Evolutionary conservation across 257 asterid genomes (phyloP).

Genomic region (Linderniella brevidens): DNA sequence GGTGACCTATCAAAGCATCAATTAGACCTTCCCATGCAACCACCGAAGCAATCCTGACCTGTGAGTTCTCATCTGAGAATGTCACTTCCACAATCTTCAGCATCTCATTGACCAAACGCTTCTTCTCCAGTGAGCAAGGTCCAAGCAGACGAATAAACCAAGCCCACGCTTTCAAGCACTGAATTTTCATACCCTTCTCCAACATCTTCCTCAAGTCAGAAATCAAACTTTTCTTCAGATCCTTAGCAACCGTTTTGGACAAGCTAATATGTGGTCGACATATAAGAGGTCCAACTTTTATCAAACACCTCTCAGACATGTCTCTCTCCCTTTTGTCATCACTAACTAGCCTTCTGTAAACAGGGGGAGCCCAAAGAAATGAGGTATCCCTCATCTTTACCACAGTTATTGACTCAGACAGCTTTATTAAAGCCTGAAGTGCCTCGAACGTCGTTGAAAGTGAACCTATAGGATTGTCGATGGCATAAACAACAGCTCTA

Average conservation of each 20-base stretch:
- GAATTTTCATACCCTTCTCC: conserved; percentile 56
- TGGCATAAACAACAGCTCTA: conserved; percentile 45
- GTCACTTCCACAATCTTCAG: conserved; percentile 54
- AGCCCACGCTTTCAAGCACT: conserved; percentile 66
- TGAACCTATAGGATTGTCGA: conserved; percentile 72
- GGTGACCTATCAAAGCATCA: conserved; percentile 33
- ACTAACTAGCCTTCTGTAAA: conserved; percentile 72
- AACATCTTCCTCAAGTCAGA: conserved; percentile 32
- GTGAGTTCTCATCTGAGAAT: conserved; percentile 55
- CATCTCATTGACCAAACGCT: conserved; percentile 57
- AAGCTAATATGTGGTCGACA: conserved; percentile 44
- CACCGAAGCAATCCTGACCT: conserved; percentile 73
- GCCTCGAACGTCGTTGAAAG: conserved; percentile 74
- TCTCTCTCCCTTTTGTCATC: conserved; percentile 64
- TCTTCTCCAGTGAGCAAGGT: conserved; percentile 34
- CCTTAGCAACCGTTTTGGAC: conserved; percentile 47
- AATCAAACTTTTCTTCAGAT: conserved; percentile 54
- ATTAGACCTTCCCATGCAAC: conserved; percentile 73
- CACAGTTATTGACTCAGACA: conserved; percentile 24
- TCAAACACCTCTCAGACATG: conserved; percentile 66
- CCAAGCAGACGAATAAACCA: conserved; percentile 71
- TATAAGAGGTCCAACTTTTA: conserved; percentile 35
- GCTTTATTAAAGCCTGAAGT: conserved; percentile 75
- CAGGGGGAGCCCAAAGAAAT: conserved; percentile 54
- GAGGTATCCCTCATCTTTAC: conserved; percentile 46